Percentiles rank a stretch among this genome's conserved stretches.
These are phyloP conservation scores for Usnea hakonensis DNA, from an alignment of 495 filamentous ascomycete genomes.

Conservation along the genomic window DNA sequence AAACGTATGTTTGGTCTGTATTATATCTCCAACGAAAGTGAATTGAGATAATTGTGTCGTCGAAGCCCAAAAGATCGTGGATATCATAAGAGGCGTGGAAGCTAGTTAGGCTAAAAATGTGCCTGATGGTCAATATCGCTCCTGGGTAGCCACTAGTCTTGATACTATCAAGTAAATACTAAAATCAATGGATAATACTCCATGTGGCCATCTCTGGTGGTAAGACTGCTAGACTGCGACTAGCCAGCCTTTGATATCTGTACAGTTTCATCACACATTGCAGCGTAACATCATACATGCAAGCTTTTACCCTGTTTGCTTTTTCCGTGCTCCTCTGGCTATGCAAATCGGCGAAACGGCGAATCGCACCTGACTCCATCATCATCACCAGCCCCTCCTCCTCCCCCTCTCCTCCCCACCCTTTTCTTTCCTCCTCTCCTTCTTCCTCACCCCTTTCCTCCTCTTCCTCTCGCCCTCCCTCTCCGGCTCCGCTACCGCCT, in stretches of 20 bases:
- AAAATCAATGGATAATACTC: background rate
- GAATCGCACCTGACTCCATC: background rate
- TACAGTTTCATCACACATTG: background rate
- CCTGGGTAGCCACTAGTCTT: background rate
- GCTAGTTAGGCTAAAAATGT: background rate
- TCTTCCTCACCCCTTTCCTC: conserved; percentile 79
- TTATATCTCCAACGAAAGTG: background rate
- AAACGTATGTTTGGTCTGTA: background rate
- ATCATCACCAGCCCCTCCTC: conserved; percentile 56
- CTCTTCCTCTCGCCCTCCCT: conserved; percentile 68
- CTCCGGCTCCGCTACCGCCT: conserved; percentile 75
- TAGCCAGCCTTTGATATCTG: background rate
- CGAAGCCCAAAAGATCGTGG: background rate
- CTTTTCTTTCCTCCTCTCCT: conserved; percentile 70
- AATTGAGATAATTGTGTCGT: background rate
- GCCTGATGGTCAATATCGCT: background rate
- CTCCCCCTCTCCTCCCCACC: conserved; percentile 57
- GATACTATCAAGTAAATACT: background rate
- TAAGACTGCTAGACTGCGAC: background rate
- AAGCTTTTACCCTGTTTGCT: background rate
- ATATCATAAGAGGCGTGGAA: background rate
- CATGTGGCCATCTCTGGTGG: background rate
- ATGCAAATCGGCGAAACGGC: background rate
- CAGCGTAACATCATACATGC: background rate
- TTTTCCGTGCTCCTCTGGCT: background rate